These are phyloP conservation scores for Carex pumila DNA, from an alignment of 176 grass and related monocot species.

Conservation along the genomic window DNA sequence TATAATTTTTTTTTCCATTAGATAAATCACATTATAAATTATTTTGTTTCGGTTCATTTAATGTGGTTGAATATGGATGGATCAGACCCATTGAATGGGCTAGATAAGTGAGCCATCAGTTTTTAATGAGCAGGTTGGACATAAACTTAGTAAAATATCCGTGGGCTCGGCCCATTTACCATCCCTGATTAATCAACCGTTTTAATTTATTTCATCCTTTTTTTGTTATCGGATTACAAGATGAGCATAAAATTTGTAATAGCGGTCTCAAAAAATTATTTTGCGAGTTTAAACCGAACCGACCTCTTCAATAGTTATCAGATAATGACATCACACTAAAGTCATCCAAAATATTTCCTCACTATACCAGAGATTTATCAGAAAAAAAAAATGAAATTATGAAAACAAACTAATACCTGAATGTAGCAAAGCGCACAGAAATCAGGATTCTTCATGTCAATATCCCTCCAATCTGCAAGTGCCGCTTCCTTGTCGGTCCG, in stretches of 20 bases:
- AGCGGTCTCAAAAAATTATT: neutral
- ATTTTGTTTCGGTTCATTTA: no score
- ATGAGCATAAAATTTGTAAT: neutral
- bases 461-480: slow-evolving; percentile 53
- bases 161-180: no score
- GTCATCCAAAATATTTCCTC: neutral
- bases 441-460: slow-evolving; percentile 39
- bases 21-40: no score
- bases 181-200: neutral
- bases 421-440: slow-evolving; percentile 48
- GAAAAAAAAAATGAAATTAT: neutral
- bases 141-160: no score
- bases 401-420: slow-evolving; percentile 33
- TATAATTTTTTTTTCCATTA: no score
- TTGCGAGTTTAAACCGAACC: neutral
- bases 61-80: no score
- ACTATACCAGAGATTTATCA: neutral
- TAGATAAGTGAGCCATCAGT: no score
- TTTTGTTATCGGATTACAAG: neutral
- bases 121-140: no score
- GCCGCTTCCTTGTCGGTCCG: slow-evolving; percentile 12
- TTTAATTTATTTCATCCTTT: neutral
- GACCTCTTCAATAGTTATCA: neutral
- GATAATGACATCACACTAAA: neutral
- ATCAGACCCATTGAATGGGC: no score